Base-by-base conservation (phyloP, 2,329 filamentous ascomycete species). In the Cladosporium sp. region DNA sequence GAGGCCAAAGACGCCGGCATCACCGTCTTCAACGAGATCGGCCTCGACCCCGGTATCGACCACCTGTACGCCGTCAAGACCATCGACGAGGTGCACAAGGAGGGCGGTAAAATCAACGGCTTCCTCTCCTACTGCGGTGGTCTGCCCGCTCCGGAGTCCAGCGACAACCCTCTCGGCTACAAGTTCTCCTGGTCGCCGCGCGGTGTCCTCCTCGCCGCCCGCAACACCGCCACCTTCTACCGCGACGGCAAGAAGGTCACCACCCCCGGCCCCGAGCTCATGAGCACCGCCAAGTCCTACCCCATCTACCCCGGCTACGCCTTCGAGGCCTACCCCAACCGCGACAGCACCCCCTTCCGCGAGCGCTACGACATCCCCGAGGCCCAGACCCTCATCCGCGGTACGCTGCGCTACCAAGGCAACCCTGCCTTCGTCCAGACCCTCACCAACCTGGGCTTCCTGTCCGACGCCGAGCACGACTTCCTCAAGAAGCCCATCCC, bases 21-120 rank as follows among this genome's bases (percentile, higher is more conserved):
- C 68, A 95, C 89, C 9, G 91, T 96, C 68, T 91, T 96, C 87
- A 96, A 97, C 74, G 92, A 97, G 80, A 95, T 95, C 67, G 89
- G 89, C 56, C 70, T 77, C 41, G 84, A 87, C 70, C 84, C 84
- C 28, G 84, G 85, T 67, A 82, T 89, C 60, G 85, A 89, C 68
- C 84, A 87, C 69, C 73, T 86, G 53, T 87, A 92, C 68, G 91
- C 91, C 43, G 82, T 96, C 70, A 87, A 92, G 77, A 89, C 84
- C 53, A 95, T 96, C 64, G 82, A 86, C 50, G 81, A 89, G 67
- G 89, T 95, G n/a, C 91, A 96, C 79, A 76, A 81, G 57, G 86
- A 78, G 13, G 91, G 90, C 55, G 92, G 91, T 69, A 93, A 93
- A 78, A 86, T 97, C 68, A 75, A 78, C 31, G 83, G 80, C 42